Percentiles rank a stretch among this genome's conserved stretches.
Evolutionary conservation across 345 rosid species (phyloP).

Genomic region (Murraya koenigii): DNA sequence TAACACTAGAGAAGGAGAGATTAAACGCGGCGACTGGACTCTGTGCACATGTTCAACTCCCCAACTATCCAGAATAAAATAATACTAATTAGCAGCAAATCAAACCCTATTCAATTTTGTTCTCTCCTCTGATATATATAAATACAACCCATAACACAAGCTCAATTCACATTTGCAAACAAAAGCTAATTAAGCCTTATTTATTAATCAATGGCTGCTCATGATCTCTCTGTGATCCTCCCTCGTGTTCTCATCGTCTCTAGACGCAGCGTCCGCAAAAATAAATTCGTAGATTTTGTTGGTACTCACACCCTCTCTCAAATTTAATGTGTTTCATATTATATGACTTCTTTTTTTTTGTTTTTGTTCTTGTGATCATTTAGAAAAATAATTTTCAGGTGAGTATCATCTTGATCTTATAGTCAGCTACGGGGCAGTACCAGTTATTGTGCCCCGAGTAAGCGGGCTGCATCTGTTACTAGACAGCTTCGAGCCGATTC

Average conservation of each 20-base stretch:
- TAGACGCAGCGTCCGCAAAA: constrained; percentile 76
- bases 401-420: constrained; percentile 93
- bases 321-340: background rate
- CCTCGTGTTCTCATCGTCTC: constrained; percentile 90
- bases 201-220: constrained; percentile 30
- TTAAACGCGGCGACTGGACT: constrained; percentile 22
- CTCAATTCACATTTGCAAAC: background rate
- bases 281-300: constrained; percentile 86
- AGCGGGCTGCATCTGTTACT: constrained; percentile 68
- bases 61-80: constrained; percentile 1
- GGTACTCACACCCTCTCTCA: constrained; percentile 30
- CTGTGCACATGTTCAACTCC: background rate
- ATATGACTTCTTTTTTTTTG: too few species aligned
- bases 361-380: background rate
- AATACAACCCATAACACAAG: background rate
- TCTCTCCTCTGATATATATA: constrained; percentile 1
- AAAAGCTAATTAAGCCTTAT: background rate
- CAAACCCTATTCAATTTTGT: constrained; percentile 8
- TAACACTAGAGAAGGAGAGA: background rate
- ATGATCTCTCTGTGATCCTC: constrained; percentile 59
- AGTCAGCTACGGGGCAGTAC: constrained; percentile 75
- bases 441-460: constrained; percentile 79
- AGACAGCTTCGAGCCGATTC: constrained; percentile 87
- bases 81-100: background rate
- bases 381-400: constrained; percentile 37